Evolutionary conservation across 805 yeast genomes (phyloP).

Genomic region (Candida nemodendra): DNA sequence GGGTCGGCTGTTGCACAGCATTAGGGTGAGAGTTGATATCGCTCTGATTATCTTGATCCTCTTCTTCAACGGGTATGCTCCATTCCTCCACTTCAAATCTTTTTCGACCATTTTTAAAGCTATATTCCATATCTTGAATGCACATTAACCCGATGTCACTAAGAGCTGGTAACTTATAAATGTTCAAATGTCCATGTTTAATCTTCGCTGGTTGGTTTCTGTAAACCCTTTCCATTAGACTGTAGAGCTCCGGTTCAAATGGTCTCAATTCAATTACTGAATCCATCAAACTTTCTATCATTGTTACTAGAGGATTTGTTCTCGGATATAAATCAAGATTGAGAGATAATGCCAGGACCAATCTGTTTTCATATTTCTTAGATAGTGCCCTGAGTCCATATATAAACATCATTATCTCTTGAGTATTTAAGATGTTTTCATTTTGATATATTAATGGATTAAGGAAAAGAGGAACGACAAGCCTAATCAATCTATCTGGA

Average conservation of each 20-base stretch:
- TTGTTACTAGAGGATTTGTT: slow-evolving; percentile 42
- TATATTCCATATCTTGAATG: slow-evolving; percentile 69
- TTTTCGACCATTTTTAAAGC: slow-evolving; percentile 80
- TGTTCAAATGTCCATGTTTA: slow-evolving; percentile 83
- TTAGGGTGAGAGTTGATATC: too few species aligned
- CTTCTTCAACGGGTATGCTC: slow-evolving; percentile 97
- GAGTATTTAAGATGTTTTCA: slow-evolving; percentile 30
- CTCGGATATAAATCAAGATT: slow-evolving; percentile 69
- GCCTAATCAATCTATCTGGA: slow-evolving; percentile 54
- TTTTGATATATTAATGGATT: slow-evolving; percentile 76
- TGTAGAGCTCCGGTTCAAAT: slow-evolving; percentile 70
- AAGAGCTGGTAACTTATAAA: slow-evolving; percentile 67
- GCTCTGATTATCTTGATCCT: slow-evolving; percentile 49
- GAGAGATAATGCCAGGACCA: slow-evolving; percentile 54
- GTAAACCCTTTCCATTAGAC: slow-evolving; percentile 65
- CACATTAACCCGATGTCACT: slow-evolving; percentile 82
- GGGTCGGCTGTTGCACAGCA: slow-evolving; percentile 1
- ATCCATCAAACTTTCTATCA: slow-evolving; percentile 61
- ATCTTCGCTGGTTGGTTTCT: slow-evolving; percentile 70
- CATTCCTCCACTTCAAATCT: slow-evolving; percentile 87
- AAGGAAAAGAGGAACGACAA: slow-evolving; percentile 73
- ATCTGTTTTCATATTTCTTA: slow-evolving; percentile 38
- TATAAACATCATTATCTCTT: slow-evolving; percentile 56
- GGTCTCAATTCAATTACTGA: slow-evolving; percentile 76
- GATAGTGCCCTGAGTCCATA: slow-evolving; percentile 56